phyloP scores from a whole-genome alignment of 441 rosid genomes.

The Gossypium davidsonii region DNA sequence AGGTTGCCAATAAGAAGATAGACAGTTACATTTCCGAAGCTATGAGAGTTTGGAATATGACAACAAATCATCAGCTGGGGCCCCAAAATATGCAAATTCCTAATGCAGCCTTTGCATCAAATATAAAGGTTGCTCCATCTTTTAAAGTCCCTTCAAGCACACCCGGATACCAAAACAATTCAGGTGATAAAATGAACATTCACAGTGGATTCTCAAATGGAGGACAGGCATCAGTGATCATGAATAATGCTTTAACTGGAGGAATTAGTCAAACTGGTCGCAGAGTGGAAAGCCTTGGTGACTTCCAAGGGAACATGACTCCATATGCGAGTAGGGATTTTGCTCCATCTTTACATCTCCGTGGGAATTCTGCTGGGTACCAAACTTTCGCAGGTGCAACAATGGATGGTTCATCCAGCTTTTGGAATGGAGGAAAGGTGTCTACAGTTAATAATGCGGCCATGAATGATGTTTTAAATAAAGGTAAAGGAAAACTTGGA shows the following conservation, averaged over 20 bases:
- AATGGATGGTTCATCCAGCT: background rate
- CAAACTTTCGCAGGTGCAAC: background rate
- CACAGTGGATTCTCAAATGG: slow-evolving; percentile 7
- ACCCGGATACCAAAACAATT: slow-evolving; percentile 1
- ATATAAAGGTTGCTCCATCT: slow-evolving; percentile 9
- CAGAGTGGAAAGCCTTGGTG: slow-evolving; percentile 12
- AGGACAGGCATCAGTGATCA: slow-evolving; percentile 7
- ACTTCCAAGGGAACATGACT: slow-evolving; percentile 7
- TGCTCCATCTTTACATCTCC: slow-evolving; percentile 15
- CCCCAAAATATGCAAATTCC: slow-evolving; percentile 12
- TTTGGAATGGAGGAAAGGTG: slow-evolving; percentile 8
- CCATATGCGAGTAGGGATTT: background rate
- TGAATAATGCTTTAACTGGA: slow-evolving; percentile 9
- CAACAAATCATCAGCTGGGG: slow-evolving; percentile 9
- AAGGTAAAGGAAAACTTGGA: slow-evolving; percentile 6
- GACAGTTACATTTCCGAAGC: slow-evolving; percentile 15
- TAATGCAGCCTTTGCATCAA: slow-evolving; percentile 4
- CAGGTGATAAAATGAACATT: background rate
- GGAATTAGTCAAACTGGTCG: slow-evolving; percentile 12
- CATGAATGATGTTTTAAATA: background rate
- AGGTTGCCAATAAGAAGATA: slow-evolving; percentile 27
- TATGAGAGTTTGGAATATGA: background rate
- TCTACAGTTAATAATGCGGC: background rate
- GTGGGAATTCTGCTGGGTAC: slow-evolving; percentile 4
- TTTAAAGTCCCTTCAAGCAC: slow-evolving; percentile 6